Percentiles rank a stretch among this genome's conserved stretches.
These are phyloP conservation scores for Fragilariopsis cylindrus DNA, from an alignment of 108 stramenopile species.

Conservation along the genomic window DNA sequence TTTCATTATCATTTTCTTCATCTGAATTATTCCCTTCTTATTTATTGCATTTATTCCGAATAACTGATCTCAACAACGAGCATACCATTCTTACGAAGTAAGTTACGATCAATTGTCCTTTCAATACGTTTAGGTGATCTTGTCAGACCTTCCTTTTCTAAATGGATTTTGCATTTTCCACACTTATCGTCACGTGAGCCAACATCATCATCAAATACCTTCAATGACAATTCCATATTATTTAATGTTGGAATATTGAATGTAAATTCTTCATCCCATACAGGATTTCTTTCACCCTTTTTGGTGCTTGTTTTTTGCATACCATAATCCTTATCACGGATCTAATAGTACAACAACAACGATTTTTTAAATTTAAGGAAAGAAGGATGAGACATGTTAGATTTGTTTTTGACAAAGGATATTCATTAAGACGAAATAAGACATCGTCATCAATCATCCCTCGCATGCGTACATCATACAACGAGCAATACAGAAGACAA, in stretches of 20 bases:
- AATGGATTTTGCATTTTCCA: conserved; percentile 41
- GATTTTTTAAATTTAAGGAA: background rate
- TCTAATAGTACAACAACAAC: background rate
- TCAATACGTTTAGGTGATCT: conserved; percentile 28
- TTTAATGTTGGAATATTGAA: conserved; percentile 44
- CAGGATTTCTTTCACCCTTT: conserved; percentile 53
- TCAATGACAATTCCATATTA: conserved; percentile 49
- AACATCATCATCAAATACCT: conserved; percentile 50
- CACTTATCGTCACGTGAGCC: conserved; percentile 40
- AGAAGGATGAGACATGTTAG: no score
- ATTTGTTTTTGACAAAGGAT: no score
- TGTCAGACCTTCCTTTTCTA: conserved; percentile 35
- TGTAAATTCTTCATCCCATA: conserved; percentile 44
- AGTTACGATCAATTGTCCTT: conserved; percentile 33
- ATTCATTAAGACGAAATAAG: no score
- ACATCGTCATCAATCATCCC: no score
- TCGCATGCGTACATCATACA: no score
- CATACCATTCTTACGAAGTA: conserved; percentile 18
- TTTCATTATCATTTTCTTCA: no score
- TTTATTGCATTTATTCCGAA: no score
- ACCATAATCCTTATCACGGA: conserved; percentile 12
- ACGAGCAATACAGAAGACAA: no score
- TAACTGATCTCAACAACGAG: conserved; percentile 9
- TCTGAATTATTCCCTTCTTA: no score
- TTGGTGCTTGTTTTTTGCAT: conserved; percentile 29